Evolutionary conservation across 352 stramenopile genomes (phyloP).

Genomic region (Vaucheria bursata): DNA sequence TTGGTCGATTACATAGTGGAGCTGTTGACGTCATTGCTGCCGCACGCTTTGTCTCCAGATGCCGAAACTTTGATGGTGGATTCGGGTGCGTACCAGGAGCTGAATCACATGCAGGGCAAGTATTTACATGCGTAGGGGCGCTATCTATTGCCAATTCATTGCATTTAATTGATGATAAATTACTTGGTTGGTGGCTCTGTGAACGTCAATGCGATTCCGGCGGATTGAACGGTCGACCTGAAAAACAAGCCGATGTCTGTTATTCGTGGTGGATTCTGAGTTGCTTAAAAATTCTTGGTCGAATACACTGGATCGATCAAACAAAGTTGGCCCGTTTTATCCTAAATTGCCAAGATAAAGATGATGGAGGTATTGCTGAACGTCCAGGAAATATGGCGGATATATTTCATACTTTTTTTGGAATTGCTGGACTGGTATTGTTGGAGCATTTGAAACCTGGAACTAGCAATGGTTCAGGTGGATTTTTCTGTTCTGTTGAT

Average conservation of each 20-base stretch:
- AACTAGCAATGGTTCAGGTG: neutral
- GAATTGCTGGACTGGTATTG: constrained; percentile 85
- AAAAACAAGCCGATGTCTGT: constrained; percentile 99
- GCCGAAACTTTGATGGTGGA: constrained; percentile 93
- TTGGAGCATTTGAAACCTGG: constrained; percentile 60
- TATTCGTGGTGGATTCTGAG: constrained; percentile 99
- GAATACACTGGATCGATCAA: constrained; percentile 84
- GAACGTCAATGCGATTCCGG: constrained; percentile 92
- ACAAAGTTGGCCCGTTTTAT: constrained; percentile 79
- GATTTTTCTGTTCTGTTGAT: constrained; percentile 58
- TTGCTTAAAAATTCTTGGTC: constrained; percentile 81
- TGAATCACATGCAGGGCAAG: constrained; percentile 91
- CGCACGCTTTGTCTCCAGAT: constrained; percentile 82
- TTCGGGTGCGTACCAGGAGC: constrained; percentile 73
- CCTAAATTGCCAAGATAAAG: constrained; percentile 86
- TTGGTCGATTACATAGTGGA: constrained; percentile 56
- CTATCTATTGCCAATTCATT: constrained; percentile 68
- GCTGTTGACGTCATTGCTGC: constrained; percentile 58
- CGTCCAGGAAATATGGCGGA: constrained; percentile 89
- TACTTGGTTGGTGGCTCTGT: constrained; percentile 90
- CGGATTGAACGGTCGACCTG: constrained; percentile 87
- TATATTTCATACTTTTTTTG: constrained; percentile 99
- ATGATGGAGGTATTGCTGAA: constrained; percentile 95
- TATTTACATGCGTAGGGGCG: constrained; percentile 92
- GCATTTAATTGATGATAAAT: constrained; percentile 54